A percentile compares a stretch with the other conserved stretches of the same genome.
phyloP scores from a whole-genome alignment of 768 basidiomycete genomes.

The Hypholoma fasciculare region DNA sequence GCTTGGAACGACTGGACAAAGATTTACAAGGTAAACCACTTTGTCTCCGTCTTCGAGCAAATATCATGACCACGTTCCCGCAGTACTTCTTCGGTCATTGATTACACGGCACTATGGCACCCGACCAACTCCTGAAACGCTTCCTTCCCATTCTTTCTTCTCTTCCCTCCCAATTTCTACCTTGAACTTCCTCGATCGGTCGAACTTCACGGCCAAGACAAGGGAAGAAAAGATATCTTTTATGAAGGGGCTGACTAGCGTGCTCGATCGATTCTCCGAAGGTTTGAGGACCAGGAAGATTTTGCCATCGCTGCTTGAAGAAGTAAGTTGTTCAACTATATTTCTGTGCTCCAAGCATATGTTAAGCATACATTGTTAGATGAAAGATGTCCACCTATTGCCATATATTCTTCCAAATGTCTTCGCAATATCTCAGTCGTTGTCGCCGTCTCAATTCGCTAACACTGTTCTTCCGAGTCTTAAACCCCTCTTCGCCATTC shows the following conservation, averaged over 20 bases:
- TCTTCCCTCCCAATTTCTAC: conserved; percentile 95
- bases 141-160: conserved; percentile 89
- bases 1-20: conserved; percentile 63
- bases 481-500: conserved; percentile 86
- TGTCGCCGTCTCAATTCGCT: conserved; percentile 82
- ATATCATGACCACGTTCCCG: conserved; percentile 3
- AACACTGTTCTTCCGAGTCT: conserved; percentile 80
- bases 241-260: conserved; percentile 84
- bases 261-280: conserved; percentile 85
- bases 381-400: conserved; percentile 92
- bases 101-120: conserved; percentile 75
- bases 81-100: conserved; percentile 80
- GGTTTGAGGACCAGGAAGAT: conserved; percentile 87
- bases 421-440: conserved; percentile 79
- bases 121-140: conserved; percentile 75
- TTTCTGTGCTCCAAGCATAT: neutral
- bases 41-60: neutral
- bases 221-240: conserved; percentile 96
- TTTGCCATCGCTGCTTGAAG: conserved; percentile 89
- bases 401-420: conserved; percentile 97
- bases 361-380: conserved; percentile 38
- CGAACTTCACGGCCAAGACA: conserved; percentile 92
- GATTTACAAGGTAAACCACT: conserved; percentile 65
- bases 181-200: conserved; percentile 92
- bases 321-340: conserved; percentile 48